Evolutionary conservation across 2,329 filamentous ascomycete species (phyloP), one percentile per base, ranked within the genome.

Genomic region (Ceratocystis alfenasii): DNA sequence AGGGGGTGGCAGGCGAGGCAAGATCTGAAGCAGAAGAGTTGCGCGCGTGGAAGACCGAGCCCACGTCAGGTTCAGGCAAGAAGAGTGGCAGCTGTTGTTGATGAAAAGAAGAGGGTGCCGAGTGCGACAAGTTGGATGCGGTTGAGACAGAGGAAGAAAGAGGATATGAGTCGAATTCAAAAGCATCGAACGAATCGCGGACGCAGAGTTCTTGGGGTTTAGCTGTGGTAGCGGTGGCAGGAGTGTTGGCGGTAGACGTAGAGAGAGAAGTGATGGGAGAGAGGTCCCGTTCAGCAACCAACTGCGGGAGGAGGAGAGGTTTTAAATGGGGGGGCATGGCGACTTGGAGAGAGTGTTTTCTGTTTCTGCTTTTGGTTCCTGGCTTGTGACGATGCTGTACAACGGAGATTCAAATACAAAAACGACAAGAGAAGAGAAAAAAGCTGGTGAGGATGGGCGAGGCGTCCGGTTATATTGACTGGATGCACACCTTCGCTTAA

Each of bases 1-100:
- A 72, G 88, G 89, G 20, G 53, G 87, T 89, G 46, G 86, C 77
- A 63, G 88, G 88, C 22, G 87, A 87, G 12, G 84, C 83, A 70
- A 86, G 78, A 70, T 88, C 87, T 22, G 88, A 90, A 10, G 80
- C 79, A 20, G 81, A 85, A 3, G 81, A 83, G 71, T 81, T 81
- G 65, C 78, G 75, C 62, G 75, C 77, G 70, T 78, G 77, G 71
- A 78, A 79, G 69, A 77, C 74, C 68, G 75, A 75, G 7, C 72
- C 73, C 70, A 72, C 74, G 70, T 75, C 74, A 73, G 71, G 70
- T 53, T 74, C 72, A 68, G 69, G 69, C 33, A 70, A 46, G 17
- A 65, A 68, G 25, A 66, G 53, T 36, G 66, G 64, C 3, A 63
- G 48, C 8, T 65, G 57, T 10, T 22, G 44, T 50, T 68, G 57